phyloP scores from a whole-genome alignment of 768 basidiomycete genomes.

The Candolleomyces eurysporus region DNA sequence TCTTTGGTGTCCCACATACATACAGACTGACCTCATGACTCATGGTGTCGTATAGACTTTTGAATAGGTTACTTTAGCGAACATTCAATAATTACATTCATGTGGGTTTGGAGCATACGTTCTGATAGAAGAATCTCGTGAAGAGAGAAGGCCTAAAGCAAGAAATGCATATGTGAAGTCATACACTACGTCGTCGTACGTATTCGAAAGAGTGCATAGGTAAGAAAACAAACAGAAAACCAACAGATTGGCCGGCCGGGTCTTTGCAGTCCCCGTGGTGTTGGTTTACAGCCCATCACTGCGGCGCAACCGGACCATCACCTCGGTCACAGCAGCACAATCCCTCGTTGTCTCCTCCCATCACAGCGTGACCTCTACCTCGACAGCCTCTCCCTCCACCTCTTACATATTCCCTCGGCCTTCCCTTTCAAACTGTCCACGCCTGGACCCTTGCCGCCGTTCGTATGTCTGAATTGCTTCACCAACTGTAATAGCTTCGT shows the following conservation, averaged over 20 bases:
- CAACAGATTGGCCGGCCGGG: neutral
- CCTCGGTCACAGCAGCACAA: neutral
- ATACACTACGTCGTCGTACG: neutral
- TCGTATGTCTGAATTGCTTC: slow-evolving; percentile 8
- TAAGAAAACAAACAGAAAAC: neutral
- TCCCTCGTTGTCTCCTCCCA: neutral
- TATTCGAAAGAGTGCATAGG: neutral
- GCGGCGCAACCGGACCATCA: neutral
- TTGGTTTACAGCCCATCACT: neutral
- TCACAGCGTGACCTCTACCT: neutral
- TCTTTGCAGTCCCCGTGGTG: neutral
- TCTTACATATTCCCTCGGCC: slow-evolving; percentile 1
- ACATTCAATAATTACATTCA: no score
- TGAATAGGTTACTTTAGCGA: no score
- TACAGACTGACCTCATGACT: neutral
- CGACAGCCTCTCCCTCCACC: slow-evolving; percentile 5
- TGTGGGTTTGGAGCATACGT: no score
- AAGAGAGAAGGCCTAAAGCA: no score
- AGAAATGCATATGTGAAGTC: neutral
- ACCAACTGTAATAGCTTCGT: slow-evolving; percentile 14
- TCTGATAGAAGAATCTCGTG: no score
- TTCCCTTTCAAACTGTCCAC: slow-evolving; percentile 1
- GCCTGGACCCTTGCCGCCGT: slow-evolving; percentile 11
- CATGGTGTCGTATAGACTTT: no score
- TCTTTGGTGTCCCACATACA: neutral